These are phyloP conservation scores for Licmophora abbreviata DNA, from an alignment of 108 stramenopile genomes.

Conservation along the genomic window DNA sequence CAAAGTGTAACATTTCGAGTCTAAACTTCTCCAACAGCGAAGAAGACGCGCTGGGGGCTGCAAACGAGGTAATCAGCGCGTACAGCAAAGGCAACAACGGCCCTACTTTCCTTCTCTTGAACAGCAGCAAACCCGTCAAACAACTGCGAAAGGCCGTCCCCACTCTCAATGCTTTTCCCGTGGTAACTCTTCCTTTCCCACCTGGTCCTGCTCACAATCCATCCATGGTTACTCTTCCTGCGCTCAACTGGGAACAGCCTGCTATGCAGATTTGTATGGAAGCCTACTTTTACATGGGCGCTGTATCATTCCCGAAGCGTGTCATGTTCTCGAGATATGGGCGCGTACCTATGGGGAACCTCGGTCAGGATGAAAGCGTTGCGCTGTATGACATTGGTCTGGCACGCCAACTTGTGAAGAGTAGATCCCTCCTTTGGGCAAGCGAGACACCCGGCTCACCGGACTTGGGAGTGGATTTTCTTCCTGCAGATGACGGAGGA, in stretches of 20 bases:
- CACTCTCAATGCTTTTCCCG: constrained; percentile 75
- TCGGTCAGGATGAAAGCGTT: constrained; percentile 71
- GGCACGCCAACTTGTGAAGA: constrained; percentile 62
- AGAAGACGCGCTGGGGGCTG: constrained; percentile 48
- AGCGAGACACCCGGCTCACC: constrained; percentile 64
- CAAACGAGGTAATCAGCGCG: constrained; percentile 59
- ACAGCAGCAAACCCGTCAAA: constrained; percentile 38
- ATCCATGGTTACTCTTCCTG: constrained; percentile 62
- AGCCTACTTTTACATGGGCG: constrained; percentile 69
- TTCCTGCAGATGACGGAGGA: constrained; percentile 29
- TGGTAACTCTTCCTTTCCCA: constrained; percentile 74
- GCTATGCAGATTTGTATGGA: constrained; percentile 72
- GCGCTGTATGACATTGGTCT: constrained; percentile 79
- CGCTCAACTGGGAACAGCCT: constrained; percentile 90
- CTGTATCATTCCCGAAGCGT: constrained; percentile 81
- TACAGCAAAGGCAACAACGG: constrained; percentile 75
- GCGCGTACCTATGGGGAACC: constrained; percentile 89
- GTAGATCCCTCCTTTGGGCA: constrained; percentile 92
- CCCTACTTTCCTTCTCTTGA: constrained; percentile 76
- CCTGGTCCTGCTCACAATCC: constrained; percentile 80
- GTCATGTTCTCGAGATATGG: constrained; percentile 73
- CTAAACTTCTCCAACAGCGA: constrained; percentile 55
- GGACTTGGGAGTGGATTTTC: constrained; percentile 77
- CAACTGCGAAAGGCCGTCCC: constrained; percentile 66
- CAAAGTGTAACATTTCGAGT: constrained; percentile 30